Evolutionary conservation across 495 filamentous ascomycete species (phyloP).

Genomic region (Hypoxylon rickii): DNA sequence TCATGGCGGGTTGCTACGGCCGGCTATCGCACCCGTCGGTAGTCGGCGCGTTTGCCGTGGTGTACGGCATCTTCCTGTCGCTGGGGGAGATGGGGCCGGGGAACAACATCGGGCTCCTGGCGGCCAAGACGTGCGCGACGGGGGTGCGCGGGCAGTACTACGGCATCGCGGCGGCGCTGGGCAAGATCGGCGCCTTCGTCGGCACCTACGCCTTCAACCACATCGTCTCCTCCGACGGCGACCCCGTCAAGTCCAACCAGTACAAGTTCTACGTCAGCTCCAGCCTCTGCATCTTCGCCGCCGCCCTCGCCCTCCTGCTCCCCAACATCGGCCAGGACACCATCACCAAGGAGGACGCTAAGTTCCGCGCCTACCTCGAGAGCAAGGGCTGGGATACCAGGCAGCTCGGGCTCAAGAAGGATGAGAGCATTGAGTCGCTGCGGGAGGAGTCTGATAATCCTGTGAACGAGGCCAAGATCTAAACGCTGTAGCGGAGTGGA

Average conservation of each 20-base stretch:
- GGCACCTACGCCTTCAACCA: slow-evolving; percentile 81
- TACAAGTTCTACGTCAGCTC: slow-evolving; percentile 82
- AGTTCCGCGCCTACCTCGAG: slow-evolving; percentile 71
- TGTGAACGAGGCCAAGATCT: slow-evolving; percentile 8
- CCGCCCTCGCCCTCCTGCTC: slow-evolving; percentile 61
- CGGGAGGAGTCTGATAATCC: slow-evolving; percentile 14
- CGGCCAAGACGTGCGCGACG: slow-evolving; percentile 86
- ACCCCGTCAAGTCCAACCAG: slow-evolving; percentile 49
- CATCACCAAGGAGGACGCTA: slow-evolving; percentile 68
- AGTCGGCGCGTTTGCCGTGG: slow-evolving; percentile 76
- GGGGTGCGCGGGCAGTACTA: slow-evolving; percentile 90
- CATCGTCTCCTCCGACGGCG: slow-evolving; percentile 67
- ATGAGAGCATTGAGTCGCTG: slow-evolving; percentile 36
- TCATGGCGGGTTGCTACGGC: slow-evolving; percentile 80
- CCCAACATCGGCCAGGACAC: slow-evolving; percentile 76
- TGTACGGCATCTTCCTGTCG: slow-evolving; percentile 78
- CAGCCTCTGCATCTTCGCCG: slow-evolving; percentile 65
- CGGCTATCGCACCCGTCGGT: slow-evolving; percentile 63
- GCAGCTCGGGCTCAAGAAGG: slow-evolving; percentile 62
- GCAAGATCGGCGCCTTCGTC: slow-evolving; percentile 91
- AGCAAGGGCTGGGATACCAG: slow-evolving; percentile 71
- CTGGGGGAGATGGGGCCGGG: slow-evolving; percentile 88
- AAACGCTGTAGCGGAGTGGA: background rate
- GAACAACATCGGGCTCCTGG: slow-evolving; percentile 87
- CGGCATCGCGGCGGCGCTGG: slow-evolving; percentile 80